Percentiles rank a stretch among this genome's conserved stretches.
These are phyloP conservation scores for Silene coronaria DNA, from an alignment of 179 eudicot species.

Conservation along the genomic window DNA sequence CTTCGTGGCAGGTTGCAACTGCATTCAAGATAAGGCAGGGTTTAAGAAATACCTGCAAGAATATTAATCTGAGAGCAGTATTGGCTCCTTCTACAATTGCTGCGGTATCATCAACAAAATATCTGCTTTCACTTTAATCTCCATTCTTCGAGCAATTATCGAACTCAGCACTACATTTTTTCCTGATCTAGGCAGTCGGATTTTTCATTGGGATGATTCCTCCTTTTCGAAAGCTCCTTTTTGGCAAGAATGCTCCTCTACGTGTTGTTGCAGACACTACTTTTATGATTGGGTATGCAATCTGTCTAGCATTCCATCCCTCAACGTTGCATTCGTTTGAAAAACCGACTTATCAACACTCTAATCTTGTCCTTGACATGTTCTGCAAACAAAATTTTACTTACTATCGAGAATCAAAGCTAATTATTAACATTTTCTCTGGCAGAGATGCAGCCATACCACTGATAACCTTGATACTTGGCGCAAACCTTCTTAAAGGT, in stretches of 20 bases:
- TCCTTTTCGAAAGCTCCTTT: slow-evolving; percentile 30
- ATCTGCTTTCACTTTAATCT: not conserved
- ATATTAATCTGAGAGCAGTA: slow-evolving; percentile 23
- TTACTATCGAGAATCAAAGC: not conserved
- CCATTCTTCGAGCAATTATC: not conserved
- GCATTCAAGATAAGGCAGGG: slow-evolving; percentile 9
- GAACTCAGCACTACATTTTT: not conserved
- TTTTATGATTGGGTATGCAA: slow-evolving; percentile 29
- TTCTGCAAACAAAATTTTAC: not conserved
- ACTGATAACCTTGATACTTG: slow-evolving; percentile 33
- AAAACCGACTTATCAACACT: not conserved
- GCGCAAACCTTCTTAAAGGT: slow-evolving; percentile 52
- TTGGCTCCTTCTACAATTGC: slow-evolving; percentile 29
- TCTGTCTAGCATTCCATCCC: not conserved
- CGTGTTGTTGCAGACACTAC: slow-evolving; percentile 33
- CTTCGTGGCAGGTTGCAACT: slow-evolving; percentile 4
- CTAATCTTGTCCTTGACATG: not conserved
- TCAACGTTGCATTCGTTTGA: not conserved
- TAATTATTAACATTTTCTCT: not conserved
- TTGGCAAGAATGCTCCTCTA: slow-evolving; percentile 35
- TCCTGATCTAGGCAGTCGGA: slow-evolving; percentile 26
- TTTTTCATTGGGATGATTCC: slow-evolving; percentile 31
- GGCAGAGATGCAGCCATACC: slow-evolving; percentile 41
- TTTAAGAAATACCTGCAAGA: slow-evolving; percentile 9
- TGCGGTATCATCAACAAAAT: slow-evolving; percentile 18